Evolutionary conservation across 2,329 filamentous ascomycete genomes (phyloP).

Genomic region (Pseudopithomyces chartarum): DNA sequence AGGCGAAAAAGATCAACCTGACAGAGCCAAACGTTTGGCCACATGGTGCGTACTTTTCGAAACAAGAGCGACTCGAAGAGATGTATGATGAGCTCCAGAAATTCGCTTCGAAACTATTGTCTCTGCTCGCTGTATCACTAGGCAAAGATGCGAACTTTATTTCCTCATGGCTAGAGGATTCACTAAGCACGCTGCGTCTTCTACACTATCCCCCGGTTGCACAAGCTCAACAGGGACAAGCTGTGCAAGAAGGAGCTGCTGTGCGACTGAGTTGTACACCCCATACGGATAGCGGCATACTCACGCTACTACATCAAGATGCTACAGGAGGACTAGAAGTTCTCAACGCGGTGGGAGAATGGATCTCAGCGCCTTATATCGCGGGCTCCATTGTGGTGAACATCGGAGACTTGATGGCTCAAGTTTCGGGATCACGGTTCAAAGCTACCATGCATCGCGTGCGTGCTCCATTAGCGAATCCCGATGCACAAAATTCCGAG

Average conservation of each 20-base stretch:
- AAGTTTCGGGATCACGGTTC: constrained; percentile 49
- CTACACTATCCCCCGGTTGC: constrained; percentile 50
- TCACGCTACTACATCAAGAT: constrained; percentile 56
- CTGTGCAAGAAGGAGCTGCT: neutral
- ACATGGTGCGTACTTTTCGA: constrained; percentile 18
- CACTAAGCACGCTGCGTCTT: constrained; percentile 51
- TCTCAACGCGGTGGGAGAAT: constrained; percentile 47
- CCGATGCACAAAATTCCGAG: constrained; percentile 20
- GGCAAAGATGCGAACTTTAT: constrained; percentile 49
- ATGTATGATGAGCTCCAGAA: constrained; percentile 48
- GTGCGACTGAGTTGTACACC: constrained; percentile 44
- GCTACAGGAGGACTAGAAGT: constrained; percentile 55
- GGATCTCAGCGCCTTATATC: constrained; percentile 50
- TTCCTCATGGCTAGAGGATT: constrained; percentile 47
- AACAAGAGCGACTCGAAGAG: constrained; percentile 36
- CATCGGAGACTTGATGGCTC: constrained; percentile 51
- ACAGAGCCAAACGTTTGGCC: constrained; percentile 52
- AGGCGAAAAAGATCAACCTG: constrained; percentile 41
- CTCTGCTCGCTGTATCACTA: constrained; percentile 47
- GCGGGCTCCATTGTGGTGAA: constrained; percentile 52
- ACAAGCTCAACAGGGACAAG: constrained; percentile 15
- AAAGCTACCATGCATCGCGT: constrained; percentile 55
- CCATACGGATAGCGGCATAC: constrained; percentile 53
- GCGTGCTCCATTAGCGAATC: constrained; percentile 24
- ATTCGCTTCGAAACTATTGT: constrained; percentile 46